phyloP scores from a whole-genome alignment of 1,284 basidiomycete species.

The Boletus semigastroideus region DNA sequence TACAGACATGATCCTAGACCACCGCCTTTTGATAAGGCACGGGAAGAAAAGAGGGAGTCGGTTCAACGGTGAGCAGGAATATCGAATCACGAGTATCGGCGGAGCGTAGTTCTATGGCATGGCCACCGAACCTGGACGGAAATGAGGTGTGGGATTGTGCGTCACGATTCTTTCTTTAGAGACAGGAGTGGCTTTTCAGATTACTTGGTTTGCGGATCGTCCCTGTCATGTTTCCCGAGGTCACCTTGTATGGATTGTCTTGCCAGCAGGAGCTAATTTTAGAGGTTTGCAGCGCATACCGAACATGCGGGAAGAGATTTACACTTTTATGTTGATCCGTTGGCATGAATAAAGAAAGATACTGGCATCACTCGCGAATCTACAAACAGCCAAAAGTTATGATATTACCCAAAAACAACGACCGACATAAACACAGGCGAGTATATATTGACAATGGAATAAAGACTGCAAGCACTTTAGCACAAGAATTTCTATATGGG shows the following conservation, averaged over 20 bases:
- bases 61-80: conserved; percentile 21
- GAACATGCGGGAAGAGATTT: conserved; percentile 26
- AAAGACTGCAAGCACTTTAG: conserved; percentile 24
- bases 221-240: conserved; percentile 20
- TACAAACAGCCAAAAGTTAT: conserved; percentile 21
- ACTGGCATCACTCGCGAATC: conserved; percentile 14
- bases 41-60: conserved; percentile 30
- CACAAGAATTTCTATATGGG: conserved; percentile 38
- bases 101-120: conserved; percentile 46
- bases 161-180: conserved; percentile 27
- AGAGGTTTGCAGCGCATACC: conserved; percentile 16
- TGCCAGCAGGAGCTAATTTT: conserved; percentile 23
- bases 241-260: conserved; percentile 26
- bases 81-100: conserved; percentile 38
- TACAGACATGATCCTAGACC: conserved; percentile 43
- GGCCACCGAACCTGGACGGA: conserved; percentile 36
- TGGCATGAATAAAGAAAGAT: conserved; percentile 14
- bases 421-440: conserved; percentile 21
- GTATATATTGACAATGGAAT: conserved; percentile 14
- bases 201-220: conserved; percentile 20
- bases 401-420: conserved; percentile 16
- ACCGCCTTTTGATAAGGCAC: conserved; percentile 24
- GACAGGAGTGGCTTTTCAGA: conserved; percentile 24
- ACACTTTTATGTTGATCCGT: conserved; percentile 31
- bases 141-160: conserved; percentile 24